These are phyloP conservation scores for Camellia lanceoleosa DNA, from an alignment of 148 eudicot species.

Conservation along the genomic window DNA sequence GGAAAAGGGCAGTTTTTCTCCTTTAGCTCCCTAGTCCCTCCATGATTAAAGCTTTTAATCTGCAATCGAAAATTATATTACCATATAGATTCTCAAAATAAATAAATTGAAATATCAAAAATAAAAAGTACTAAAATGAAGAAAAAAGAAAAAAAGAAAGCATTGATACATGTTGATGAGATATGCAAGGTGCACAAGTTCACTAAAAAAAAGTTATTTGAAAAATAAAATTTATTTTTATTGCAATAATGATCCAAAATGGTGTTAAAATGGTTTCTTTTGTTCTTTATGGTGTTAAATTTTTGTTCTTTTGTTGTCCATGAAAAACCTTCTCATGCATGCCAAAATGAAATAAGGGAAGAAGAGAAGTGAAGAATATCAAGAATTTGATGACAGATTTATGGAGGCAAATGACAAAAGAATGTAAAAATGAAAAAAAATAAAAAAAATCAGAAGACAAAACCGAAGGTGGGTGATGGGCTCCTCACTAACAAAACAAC, in stretches of 20 bases:
- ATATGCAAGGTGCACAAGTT: not conserved
- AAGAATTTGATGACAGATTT: not conserved
- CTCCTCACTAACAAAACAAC: no score
- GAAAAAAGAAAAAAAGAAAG: not conserved
- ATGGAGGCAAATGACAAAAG: no score
- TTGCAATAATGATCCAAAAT: no score
- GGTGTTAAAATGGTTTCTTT: no score
- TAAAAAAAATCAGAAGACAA: no score
- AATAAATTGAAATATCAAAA: constrained; percentile 1
- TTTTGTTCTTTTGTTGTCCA: not conserved
- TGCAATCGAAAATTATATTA: not conserved
- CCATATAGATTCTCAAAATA: not conserved
- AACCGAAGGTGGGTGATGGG: no score
- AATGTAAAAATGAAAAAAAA: no score
- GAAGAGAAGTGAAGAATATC: not conserved
- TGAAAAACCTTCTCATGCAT: not conserved
- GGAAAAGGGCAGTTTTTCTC: not conserved
- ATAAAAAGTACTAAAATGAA: no score
- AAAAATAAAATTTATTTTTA: not conserved
- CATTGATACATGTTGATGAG: not conserved
- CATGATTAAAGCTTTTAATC: constrained; percentile 13
- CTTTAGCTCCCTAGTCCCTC: not conserved
- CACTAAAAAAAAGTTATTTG: not conserved
- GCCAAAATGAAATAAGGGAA: not conserved
- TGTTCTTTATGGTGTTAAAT: no score